These are phyloP conservation scores for Fusarium siculi DNA, from an alignment of 2,329 filamentous ascomycete genomes.

Conservation along the genomic window DNA sequence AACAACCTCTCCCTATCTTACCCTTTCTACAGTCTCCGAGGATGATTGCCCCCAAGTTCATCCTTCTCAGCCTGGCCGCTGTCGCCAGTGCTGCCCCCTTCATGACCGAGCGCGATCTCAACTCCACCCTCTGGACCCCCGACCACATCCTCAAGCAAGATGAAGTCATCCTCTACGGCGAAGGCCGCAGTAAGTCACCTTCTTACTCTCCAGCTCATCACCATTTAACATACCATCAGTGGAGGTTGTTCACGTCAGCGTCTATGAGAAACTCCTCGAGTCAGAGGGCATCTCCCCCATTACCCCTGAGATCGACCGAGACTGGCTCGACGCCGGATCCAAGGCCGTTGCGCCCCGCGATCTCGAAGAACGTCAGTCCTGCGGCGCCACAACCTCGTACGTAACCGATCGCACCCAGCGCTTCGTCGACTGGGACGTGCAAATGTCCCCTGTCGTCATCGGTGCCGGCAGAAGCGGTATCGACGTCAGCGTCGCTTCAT, in stretches of 20 bases:
- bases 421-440: constrained; percentile 33
- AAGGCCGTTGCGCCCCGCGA: neutral
- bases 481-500: neutral
- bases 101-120: constrained; percentile 9
- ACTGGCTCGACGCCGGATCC: neutral
- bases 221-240: neutral
- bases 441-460: constrained; percentile 30
- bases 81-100: constrained; percentile 21
- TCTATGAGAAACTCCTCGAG: constrained; percentile 19
- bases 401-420: constrained; percentile 2
- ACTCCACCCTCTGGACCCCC: constrained; percentile 27
- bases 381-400: neutral
- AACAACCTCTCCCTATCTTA: rapidly evolving
- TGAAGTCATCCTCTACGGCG: constrained; percentile 31
- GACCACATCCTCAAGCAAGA: constrained; percentile 25
- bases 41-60: neutral
- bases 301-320: constrained; percentile 11
- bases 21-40: rapidly evolving
- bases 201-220: rapidly evolving
- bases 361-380: neutral
- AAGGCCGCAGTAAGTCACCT: constrained; percentile 9
- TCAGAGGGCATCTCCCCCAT: neutral
- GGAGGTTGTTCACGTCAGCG: constrained; percentile 21
- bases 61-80: neutral
- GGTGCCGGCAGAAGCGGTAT: constrained; percentile 10